Base-by-base conservation (phyloP, 192 early-diverging fungal species). In the Backusella tuberculispora region DNA sequence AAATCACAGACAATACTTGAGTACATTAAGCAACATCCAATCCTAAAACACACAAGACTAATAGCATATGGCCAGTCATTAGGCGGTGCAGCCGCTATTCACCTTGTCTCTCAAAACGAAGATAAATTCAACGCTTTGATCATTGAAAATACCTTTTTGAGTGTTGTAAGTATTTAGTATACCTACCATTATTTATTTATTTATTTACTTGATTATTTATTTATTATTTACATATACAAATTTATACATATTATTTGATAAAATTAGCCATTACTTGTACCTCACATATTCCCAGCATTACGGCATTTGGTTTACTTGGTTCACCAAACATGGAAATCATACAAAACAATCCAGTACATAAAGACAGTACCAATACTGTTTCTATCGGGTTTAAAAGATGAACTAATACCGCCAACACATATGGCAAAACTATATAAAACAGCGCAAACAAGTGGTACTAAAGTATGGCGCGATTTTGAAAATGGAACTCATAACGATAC, bases 11-110 rank as follows among this genome's bases (percentile, higher is more conserved):
- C 95, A 6, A 89, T 93, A 34, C 80, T 98, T 44, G 92, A 98
- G 72, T 98, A 90, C 84, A 85, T 99, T 71, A 82, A 83, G 45
- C 82, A 86, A 13, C 93, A 98, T 80, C 88, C 89, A 14, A 80
- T 93, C 38, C 81, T 96, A 3, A 83, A 84, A 46, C 84, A 93
- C 70, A 92, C 94, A 3, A 93, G 92, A 79, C 75, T 99, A 56
- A 83, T 99, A 41, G 88, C 95, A 0, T 99, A 92, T 81, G 98
- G 97, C 0, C 98, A 99, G 80, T 96, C 94, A 14, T 90, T 99
- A 64, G 98, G 98, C 41, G 98, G 98, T 14, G 98, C 98, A 19
- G 97, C 96, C 29, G 95, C 96, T 13, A 93, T 97, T 67, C 85
- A 96, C 74, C 80, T 94, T 47, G 95, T 95, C 1, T 87, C 95